Evolutionary conservation across 768 basidiomycete genomes (phyloP).

Genomic region (Amanita rubescens): DNA sequence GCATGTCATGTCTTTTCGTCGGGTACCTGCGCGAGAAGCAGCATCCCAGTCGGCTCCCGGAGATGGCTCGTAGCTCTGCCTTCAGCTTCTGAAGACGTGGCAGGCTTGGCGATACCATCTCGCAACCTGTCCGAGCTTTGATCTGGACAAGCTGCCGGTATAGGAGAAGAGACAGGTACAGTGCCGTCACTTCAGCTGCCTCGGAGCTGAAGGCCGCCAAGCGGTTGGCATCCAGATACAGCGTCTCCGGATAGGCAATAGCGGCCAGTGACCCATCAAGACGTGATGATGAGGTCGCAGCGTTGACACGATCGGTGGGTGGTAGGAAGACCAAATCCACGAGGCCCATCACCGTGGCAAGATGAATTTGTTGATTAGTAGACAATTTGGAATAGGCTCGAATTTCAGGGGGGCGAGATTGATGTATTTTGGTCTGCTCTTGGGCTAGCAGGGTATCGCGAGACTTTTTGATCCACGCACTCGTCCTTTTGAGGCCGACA

Average conservation of each 20-base stretch:
- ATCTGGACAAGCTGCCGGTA: conserved; percentile 60
- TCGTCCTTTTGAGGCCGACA: conserved; percentile 46
- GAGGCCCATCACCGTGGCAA: conserved; percentile 50
- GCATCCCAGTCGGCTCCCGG: conserved; percentile 51
- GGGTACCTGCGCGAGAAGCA: conserved; percentile 37
- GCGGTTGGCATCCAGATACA: conserved; percentile 72
- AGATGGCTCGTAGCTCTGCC: conserved; percentile 69
- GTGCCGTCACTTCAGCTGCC: conserved; percentile 61
- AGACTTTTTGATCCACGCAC: conserved; percentile 57
- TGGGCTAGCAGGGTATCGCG: conserved; percentile 36
- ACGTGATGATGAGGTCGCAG: conserved; percentile 23
- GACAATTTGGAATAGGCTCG: conserved; percentile 39
- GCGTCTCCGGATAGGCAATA: conserved; percentile 62
- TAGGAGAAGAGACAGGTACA: conserved; percentile 77
- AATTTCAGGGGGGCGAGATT: conserved; percentile 31
- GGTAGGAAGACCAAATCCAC: conserved; percentile 61
- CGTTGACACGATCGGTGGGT: conserved; percentile 23
- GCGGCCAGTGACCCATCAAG: conserved; percentile 13
- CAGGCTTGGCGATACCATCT: conserved; percentile 4
- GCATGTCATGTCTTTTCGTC: conserved; percentile 16
- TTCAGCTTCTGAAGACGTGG: conserved; percentile 53
- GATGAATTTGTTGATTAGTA: conserved; percentile 47
- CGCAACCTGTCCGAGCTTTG: conserved; percentile 29
- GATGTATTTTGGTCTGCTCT: conserved; percentile 34
- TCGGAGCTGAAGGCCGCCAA: conserved; percentile 62